Percentiles rank a stretch among this genome's conserved stretches.
Evolutionary conservation across 2,329 filamentous ascomycete genomes (phyloP).

Genomic region (Fusarium odoratissimum): DNA sequence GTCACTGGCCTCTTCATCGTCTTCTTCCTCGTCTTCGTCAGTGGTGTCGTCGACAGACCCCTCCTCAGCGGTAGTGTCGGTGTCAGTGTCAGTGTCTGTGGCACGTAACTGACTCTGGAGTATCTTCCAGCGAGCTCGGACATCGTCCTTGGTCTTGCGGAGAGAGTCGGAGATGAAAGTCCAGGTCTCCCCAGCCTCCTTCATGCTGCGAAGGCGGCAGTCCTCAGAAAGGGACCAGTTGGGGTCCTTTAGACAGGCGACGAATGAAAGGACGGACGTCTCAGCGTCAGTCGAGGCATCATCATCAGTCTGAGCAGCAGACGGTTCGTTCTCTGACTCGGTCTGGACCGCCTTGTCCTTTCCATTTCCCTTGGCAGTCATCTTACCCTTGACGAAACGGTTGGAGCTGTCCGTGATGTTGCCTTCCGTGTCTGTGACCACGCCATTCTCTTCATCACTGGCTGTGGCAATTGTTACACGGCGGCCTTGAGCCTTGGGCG

Average conservation of each 20-base stretch:
- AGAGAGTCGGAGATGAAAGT: slow-evolving; percentile 46
- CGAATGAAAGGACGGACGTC: slow-evolving; percentile 4
- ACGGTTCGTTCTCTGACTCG: slow-evolving; percentile 17
- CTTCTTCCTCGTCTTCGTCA: neutral
- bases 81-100: slow-evolving; percentile 1
- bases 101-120: slow-evolving; percentile 41
- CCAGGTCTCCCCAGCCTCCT: slow-evolving; percentile 48
- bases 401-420: neutral
- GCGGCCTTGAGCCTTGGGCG: neutral
- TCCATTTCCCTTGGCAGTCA: slow-evolving; percentile 11
- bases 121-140: slow-evolving; percentile 49
- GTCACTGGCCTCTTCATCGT: neutral
- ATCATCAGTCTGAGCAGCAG: neutral
- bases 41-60: neutral
- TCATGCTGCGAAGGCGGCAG: slow-evolving; percentile 50
- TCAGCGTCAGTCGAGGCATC: slow-evolving; percentile 7
- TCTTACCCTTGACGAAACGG: slow-evolving; percentile 7
- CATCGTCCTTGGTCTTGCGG: slow-evolving; percentile 45
- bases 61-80: neutral
- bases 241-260: neutral
- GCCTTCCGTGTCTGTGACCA: neutral
- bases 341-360: neutral
- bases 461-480: slow-evolving; percentile 5
- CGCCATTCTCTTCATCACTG: slow-evolving; percentile 2
- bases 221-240: slow-evolving; percentile 53